These are phyloP conservation scores for Leccinum proliferum DNA, from an alignment of 1,284 basidiomycete species.

Conservation along the genomic window DNA sequence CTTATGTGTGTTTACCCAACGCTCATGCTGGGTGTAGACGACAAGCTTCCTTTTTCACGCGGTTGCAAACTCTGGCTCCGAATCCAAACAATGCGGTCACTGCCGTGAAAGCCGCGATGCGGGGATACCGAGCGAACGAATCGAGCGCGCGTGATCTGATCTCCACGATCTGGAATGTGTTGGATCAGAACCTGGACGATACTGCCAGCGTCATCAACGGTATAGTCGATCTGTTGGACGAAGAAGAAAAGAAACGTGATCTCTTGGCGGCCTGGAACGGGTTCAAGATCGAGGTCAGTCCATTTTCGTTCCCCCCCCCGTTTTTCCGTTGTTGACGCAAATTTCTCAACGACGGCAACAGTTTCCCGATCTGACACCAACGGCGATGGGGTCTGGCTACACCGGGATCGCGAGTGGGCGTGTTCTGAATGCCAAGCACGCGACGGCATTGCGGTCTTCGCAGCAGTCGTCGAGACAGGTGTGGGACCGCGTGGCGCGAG, in stretches of 20 bases:
- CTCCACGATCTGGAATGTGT: constrained; percentile 80
- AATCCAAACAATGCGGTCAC: constrained; percentile 72
- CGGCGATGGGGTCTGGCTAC: constrained; percentile 58
- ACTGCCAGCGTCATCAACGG: constrained; percentile 75
- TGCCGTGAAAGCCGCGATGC: constrained; percentile 77
- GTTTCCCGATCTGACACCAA: constrained; percentile 74
- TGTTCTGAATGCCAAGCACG: constrained; percentile 79
- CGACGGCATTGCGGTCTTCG: constrained; percentile 54
- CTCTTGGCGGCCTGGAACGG: constrained; percentile 77
- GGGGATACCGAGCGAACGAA: constrained; percentile 77
- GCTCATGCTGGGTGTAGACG: constrained; percentile 39
- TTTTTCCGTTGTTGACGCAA: not conserved
- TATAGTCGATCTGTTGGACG: constrained; percentile 78
- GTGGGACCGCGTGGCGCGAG: constrained; percentile 85
- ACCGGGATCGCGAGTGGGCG: constrained; percentile 77
- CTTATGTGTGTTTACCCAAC: not conserved
- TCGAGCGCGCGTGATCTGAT: constrained; percentile 81
- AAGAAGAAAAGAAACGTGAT: constrained; percentile 79
- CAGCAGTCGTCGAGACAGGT: constrained; percentile 61
- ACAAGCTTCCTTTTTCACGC: constrained; percentile 63
- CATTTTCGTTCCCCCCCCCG: not conserved
- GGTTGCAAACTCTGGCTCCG: constrained; percentile 62
- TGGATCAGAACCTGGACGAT: constrained; percentile 74
- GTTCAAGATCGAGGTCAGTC: constrained; percentile 67
- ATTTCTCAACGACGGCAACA: constrained; percentile 66